These are phyloP conservation scores for Apodospora peruviana DNA, from an alignment of 495 filamentous ascomycete genomes.

Conservation along the genomic window DNA sequence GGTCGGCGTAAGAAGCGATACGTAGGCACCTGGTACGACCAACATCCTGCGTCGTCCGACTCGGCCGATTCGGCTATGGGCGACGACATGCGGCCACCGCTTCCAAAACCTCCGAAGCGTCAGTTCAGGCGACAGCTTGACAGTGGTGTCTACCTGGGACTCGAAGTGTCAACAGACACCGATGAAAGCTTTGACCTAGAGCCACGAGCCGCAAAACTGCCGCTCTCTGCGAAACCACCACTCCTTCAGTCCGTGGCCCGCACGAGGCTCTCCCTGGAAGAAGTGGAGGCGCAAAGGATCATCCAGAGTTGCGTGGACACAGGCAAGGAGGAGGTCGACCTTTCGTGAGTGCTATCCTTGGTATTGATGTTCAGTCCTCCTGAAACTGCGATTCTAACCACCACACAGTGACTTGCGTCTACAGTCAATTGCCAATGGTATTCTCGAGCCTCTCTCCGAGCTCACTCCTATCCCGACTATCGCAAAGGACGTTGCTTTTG, in stretches of 20 bases:
- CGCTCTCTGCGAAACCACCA: conserved; percentile 2
- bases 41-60: conserved; percentile 40
- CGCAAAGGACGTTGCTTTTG: conserved; percentile 31
- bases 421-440: conserved; percentile 34
- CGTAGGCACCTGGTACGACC: conserved; percentile 67
- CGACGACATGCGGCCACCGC: conserved; percentile 17
- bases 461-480: conserved; percentile 48
- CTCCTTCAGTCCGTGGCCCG: neutral
- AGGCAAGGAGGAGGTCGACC: conserved; percentile 56
- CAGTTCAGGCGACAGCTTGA: conserved; percentile 62
- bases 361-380: neutral
- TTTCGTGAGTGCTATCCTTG: conserved; percentile 48
- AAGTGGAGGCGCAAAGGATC: conserved; percentile 24
- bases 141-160: conserved; percentile 77
- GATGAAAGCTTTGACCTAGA: conserved; percentile 30
- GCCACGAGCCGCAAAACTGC: conserved; percentile 6
- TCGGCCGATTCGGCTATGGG: conserved; percentile 33
- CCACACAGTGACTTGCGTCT: conserved; percentile 23
- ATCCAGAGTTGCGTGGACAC: conserved; percentile 56
- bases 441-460: conserved; percentile 52
- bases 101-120: conserved; percentile 44
- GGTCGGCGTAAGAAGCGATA: conserved; percentile 52
- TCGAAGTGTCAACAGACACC: conserved; percentile 41
- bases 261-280: conserved; percentile 13
- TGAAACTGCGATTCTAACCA: neutral